A percentile compares a stretch with the other conserved stretches of the same genome.
Evolutionary conservation across 129 eudicot genomes (phyloP).

Genomic region (Pulicaria dysenterica): DNA sequence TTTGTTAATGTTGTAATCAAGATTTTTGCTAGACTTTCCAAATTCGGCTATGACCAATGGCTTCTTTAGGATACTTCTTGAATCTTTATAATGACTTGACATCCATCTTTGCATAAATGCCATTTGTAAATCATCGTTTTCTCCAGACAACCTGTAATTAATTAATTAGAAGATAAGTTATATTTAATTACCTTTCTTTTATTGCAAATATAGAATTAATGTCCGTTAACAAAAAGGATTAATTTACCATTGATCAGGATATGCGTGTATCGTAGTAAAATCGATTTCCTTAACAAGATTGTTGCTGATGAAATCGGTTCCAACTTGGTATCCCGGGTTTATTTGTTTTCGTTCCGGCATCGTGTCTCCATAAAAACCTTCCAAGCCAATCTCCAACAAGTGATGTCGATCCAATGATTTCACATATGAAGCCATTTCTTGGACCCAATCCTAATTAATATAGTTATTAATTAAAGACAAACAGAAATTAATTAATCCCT

Average conservation of each 20-base stretch:
- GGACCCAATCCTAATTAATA: constrained; percentile 57
- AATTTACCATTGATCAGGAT: constrained; percentile 60
- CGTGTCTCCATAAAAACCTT: constrained; percentile 82
- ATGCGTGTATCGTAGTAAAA: constrained; percentile 74
- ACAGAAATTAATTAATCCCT: not conserved
- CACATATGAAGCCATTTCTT: constrained; percentile 72
- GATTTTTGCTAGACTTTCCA: constrained; percentile 67
- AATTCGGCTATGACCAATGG: constrained; percentile 60
- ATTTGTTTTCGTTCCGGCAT: constrained; percentile 57
- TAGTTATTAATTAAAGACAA: too few species aligned
- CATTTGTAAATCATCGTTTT: constrained; percentile 53
- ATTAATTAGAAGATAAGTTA: not conserved
- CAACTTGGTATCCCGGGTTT: constrained; percentile 80
- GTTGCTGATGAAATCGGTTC: constrained; percentile 69
- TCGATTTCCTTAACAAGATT: constrained; percentile 62
- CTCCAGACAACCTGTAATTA: constrained; percentile 51
- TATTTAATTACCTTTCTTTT: not conserved
- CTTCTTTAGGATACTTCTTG: constrained; percentile 52
- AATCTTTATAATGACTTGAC: constrained; percentile 54
- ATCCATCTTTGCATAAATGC: constrained; percentile 71
- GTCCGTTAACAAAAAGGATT: not conserved
- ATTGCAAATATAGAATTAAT: not conserved
- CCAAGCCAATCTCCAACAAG: constrained; percentile 72
- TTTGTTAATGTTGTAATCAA: constrained; percentile 37
- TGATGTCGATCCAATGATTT: constrained; percentile 60